phyloP scores from a whole-genome alignment of 164 flowering plant genomes.

The Vitis rotundifolia region DNA sequence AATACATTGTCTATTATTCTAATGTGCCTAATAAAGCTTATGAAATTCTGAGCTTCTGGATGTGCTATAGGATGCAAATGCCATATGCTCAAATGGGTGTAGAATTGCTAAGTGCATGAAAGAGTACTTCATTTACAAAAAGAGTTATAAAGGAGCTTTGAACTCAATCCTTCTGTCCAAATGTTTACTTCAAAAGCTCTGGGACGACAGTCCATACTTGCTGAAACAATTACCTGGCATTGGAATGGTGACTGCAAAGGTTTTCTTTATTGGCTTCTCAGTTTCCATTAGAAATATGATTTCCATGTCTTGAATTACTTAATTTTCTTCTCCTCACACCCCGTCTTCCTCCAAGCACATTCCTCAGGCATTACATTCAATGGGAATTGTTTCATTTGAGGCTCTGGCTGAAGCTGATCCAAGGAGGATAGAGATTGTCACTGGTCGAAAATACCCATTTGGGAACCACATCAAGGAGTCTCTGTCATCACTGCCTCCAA shows the following conservation, averaged over 20 bases:
- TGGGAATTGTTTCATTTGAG: conserved; percentile 78
- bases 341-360: not conserved
- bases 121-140: conserved; percentile 76
- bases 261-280: conserved; percentile 17
- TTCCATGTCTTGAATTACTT: not conserved
- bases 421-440: conserved; percentile 88
- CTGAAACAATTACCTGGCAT: conserved; percentile 95
- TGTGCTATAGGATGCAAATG: conserved; percentile 68
- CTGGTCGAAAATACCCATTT: conserved; percentile 93
- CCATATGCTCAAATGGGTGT: conserved; percentile 83
- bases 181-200: conserved; percentile 83
- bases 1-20: not conserved
- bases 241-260: conserved; percentile 99
- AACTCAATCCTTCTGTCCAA: conserved; percentile 73
- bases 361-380: conserved; percentile 76
- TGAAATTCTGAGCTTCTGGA: conserved; percentile 1
- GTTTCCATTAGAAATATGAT: conserved; percentile 1
- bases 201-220: conserved; percentile 94
- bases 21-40: not conserved
- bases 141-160: conserved; percentile 73
- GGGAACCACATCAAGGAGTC: conserved; percentile 98
- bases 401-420: conserved; percentile 86
- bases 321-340: not conserved
- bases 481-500: conserved; percentile 74
- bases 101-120: conserved; percentile 97